Evolutionary conservation across 352 stramenopile species (phyloP).

Genomic region (Blastocystis sp.): DNA sequence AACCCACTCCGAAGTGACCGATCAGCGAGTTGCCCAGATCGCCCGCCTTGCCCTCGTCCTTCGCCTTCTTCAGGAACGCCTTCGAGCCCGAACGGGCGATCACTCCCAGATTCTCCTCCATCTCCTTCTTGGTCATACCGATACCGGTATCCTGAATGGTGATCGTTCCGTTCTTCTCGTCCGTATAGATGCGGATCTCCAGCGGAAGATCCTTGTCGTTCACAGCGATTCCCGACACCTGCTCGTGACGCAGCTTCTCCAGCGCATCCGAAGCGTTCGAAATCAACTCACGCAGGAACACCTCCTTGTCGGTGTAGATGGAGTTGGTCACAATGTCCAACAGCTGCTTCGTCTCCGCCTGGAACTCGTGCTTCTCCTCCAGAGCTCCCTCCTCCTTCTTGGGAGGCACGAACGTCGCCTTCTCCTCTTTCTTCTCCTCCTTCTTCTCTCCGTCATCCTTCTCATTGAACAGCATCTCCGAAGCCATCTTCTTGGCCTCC

Average conservation of each 20-base stretch:
- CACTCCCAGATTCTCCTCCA: slow-evolving; percentile 91
- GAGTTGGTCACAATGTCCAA: slow-evolving; percentile 95
- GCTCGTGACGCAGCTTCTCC: slow-evolving; percentile 91
- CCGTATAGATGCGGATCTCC: slow-evolving; percentile 88
- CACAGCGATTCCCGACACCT: slow-evolving; percentile 65
- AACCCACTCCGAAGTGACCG: slow-evolving; percentile 97
- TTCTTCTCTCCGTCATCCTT: slow-evolving; percentile 28
- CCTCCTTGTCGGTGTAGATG: slow-evolving; percentile 98
- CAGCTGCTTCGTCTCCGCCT: slow-evolving; percentile 84
- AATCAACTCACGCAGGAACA: slow-evolving; percentile 95
- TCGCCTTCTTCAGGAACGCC: slow-evolving; percentile 83
- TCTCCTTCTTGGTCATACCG: slow-evolving; percentile 89
- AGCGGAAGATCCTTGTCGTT: slow-evolving; percentile 74
- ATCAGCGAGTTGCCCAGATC: slow-evolving; percentile 67
- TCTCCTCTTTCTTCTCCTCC: slow-evolving; percentile 29
- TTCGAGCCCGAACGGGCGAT: slow-evolving; percentile 94
- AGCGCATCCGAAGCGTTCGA: slow-evolving; percentile 94
- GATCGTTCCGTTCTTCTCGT: slow-evolving; percentile 84
- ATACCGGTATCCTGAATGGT: slow-evolving; percentile 94
- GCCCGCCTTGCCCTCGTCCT: slow-evolving; percentile 65
- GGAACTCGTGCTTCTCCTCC: slow-evolving; percentile 75
- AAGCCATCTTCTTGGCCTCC: slow-evolving; percentile 55
- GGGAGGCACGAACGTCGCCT: slow-evolving; percentile 41
- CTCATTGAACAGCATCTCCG: slow-evolving; percentile 54
- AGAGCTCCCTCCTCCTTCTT: slow-evolving; percentile 51